These are phyloP conservation scores for Lagenidium sp. DNA, from an alignment of 352 stramenopile species.

Conservation along the genomic window DNA sequence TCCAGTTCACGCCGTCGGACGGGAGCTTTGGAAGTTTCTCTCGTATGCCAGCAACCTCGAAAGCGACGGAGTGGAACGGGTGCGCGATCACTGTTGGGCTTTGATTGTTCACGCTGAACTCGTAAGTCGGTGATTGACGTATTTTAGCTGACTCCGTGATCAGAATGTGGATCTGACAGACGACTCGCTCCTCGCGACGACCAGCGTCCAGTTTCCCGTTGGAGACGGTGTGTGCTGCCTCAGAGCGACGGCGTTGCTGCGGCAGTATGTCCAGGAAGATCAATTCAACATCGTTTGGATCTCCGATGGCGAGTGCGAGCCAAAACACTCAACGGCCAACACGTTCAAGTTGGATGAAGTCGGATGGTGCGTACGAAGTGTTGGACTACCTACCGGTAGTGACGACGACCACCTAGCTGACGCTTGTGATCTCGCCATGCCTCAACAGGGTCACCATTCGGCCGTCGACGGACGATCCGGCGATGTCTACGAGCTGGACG, in stretches of 20 bases:
- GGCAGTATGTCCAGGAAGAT: constrained; percentile 1
- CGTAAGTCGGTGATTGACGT: too few species aligned
- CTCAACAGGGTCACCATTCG: constrained; percentile 11
- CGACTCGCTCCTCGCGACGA: background rate
- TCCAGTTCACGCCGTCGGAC: constrained; percentile 16
- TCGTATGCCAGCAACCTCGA: constrained; percentile 14
- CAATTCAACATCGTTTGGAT: constrained; percentile 16
- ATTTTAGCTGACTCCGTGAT: too few species aligned
- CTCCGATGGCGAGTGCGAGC: constrained; percentile 23
- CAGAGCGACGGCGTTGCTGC: constrained; percentile 7
- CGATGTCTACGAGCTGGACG: constrained; percentile 9
- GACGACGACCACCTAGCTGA: background rate
- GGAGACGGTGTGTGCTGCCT: constrained; percentile 5
- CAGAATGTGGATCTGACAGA: constrained; percentile 7
- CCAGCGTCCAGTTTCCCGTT: constrained; percentile 10
- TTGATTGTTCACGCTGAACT: too few species aligned
- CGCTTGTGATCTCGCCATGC: background rate
- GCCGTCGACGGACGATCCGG: constrained; percentile 3
- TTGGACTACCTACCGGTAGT: too few species aligned
- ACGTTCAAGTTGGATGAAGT: constrained; percentile 27
- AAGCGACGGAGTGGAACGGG: too few species aligned
- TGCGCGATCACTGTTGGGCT: too few species aligned
- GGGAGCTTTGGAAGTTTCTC: constrained; percentile 24
- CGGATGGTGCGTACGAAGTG: constrained; percentile 32
- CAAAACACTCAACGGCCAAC: constrained; percentile 15